phyloP scores from a whole-genome alignment of 306 rosid species.

The Lupinus albus region DNA sequence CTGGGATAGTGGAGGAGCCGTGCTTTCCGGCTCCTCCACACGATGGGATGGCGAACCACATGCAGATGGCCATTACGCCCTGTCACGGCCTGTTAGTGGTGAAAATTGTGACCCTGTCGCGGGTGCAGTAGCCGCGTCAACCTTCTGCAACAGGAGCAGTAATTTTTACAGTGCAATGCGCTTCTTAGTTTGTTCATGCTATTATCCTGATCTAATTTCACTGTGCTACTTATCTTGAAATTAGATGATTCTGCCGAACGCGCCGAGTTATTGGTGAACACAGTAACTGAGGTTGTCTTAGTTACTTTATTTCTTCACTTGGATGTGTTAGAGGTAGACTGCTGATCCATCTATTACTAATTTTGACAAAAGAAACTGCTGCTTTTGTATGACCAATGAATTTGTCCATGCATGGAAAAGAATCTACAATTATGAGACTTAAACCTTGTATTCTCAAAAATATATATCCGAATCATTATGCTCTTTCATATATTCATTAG shows the following conservation, averaged over 20 bases:
- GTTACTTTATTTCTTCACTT: background rate
- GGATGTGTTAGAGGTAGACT: constrained; percentile 8
- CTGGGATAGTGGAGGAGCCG: no score
- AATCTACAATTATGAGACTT: background rate
- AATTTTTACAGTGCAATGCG: no score
- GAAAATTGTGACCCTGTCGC: no score
- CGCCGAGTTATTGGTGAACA: background rate
- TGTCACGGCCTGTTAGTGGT: no score
- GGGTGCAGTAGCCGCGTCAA: no score
- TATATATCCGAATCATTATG: background rate
- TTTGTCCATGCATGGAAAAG: background rate
- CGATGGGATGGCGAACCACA: no score
- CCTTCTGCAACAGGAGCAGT: no score
- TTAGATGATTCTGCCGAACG: constrained; percentile 17
- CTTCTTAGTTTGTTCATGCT: background rate
- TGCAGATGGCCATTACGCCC: no score
- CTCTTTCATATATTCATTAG: background rate
- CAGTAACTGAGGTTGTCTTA: constrained; percentile 15
- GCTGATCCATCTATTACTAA: background rate
- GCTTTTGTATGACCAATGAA: constrained; percentile 2
- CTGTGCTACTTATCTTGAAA: background rate
- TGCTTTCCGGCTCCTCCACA: no score
- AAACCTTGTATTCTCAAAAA: background rate
- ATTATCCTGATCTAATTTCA: background rate
- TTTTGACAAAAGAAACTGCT: constrained; percentile 6